phyloP scores from a whole-genome alignment of 1,284 basidiomycete species.

The Irpex rosettiformis region DNA sequence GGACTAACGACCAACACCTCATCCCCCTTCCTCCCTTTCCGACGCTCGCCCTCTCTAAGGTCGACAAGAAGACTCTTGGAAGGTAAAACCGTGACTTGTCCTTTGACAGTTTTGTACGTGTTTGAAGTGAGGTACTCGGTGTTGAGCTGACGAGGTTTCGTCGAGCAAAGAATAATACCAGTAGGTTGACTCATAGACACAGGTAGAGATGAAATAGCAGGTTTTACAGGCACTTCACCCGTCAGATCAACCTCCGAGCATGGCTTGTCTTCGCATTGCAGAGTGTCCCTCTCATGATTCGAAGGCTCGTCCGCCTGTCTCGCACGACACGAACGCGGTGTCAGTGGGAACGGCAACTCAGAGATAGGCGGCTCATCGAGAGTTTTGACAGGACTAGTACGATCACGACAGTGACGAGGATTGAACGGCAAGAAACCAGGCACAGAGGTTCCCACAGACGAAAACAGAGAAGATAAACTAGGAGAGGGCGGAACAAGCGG shows the following conservation, averaged over 20 bases:
- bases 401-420: too few species aligned
- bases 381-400: not conserved
- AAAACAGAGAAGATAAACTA: too few species aligned
- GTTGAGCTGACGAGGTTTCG: slow-evolving; percentile 33
- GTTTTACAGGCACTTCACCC: too few species aligned
- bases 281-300: too few species aligned
- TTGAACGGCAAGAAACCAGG: too few species aligned
- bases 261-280: too few species aligned
- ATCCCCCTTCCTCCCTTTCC: slow-evolving; percentile 41
- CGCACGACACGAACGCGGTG: too few species aligned
- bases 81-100: slow-evolving; percentile 45
- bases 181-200: not conserved
- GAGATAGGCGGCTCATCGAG: not conserved
- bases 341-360: not conserved
- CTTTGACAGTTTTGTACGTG: slow-evolving; percentile 45
- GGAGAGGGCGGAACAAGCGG: too few species aligned
- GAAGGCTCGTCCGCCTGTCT: not conserved
- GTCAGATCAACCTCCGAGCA: too few species aligned
- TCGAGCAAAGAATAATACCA: not conserved
- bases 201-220: not conserved
- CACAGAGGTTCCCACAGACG: too few species aligned
- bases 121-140: slow-evolving; percentile 37
- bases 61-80: slow-evolving; percentile 48
- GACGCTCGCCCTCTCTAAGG: slow-evolving; percentile 50
- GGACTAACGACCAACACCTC: slow-evolving; percentile 44